Percentiles rank a stretch among this genome's conserved stretches.
Evolutionary conservation across 371 early-diverging fungal species (phyloP).

Genomic region (Haplosporangium sp.): DNA sequence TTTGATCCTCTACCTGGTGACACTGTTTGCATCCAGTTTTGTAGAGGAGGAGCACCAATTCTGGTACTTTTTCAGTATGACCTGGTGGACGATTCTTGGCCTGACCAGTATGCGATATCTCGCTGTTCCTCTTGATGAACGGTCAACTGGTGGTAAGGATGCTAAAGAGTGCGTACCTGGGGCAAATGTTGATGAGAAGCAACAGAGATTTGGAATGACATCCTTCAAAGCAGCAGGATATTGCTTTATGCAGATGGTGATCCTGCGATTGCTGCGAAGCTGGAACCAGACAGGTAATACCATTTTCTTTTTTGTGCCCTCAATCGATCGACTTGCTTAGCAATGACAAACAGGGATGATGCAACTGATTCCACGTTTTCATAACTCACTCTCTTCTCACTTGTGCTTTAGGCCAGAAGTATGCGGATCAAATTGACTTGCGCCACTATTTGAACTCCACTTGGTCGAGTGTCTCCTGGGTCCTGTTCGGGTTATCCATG

Average conservation of each 20-base stretch:
- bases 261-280: conserved; percentile 50
- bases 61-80: conserved; percentile 80
- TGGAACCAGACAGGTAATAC: conserved; percentile 61
- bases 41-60: conserved; percentile 83
- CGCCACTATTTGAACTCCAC: conserved; percentile 59
- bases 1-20: conserved; percentile 60
- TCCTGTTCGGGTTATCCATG: conserved; percentile 34
- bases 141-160: no score
- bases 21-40: conserved; percentile 78
- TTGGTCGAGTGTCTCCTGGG: conserved; percentile 48
- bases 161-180: no score
- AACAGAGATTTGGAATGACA: background rate
- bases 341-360: no score
- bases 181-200: no score
- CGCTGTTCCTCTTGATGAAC: background rate
- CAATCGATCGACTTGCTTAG: background rate
- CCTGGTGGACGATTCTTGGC: conserved; percentile 60
- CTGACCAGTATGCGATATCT: conserved; percentile 56
- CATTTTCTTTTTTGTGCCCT: background rate
- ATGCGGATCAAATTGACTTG: conserved; percentile 64
- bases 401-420: conserved; percentile 58
- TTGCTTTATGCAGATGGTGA: conserved; percentile 49
- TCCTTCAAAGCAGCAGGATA: conserved; percentile 14
- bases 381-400: background rate
- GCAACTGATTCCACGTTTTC: background rate